Conservation (phyloP, 2,329 filamentous ascomycete species). For the Ascochyta viciae-villosae region DNA sequence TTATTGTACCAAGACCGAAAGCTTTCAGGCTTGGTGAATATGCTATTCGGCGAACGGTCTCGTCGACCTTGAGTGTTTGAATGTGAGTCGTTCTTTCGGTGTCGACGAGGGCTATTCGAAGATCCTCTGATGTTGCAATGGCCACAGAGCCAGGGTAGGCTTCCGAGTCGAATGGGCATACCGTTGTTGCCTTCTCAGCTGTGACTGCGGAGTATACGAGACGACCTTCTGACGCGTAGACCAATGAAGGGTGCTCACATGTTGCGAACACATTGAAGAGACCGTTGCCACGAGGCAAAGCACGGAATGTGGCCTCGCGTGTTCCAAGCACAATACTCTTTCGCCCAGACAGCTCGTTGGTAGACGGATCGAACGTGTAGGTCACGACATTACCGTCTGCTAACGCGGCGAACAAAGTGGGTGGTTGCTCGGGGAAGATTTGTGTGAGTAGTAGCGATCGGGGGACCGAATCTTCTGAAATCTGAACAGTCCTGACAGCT, state of each 20-base stretch:
- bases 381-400: slow-evolving; percentile 91
- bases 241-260: slow-evolving; percentile 91
- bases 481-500: slow-evolving; percentile 64
- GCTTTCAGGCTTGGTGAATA: slow-evolving; percentile 81
- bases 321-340: slow-evolving; percentile 88
- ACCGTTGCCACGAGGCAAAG: slow-evolving; percentile 70
- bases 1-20: slow-evolving; percentile 87
- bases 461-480: slow-evolving; percentile 75
- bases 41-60: slow-evolving; percentile 85
- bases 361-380: slow-evolving; percentile 71
- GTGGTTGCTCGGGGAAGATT: slow-evolving; percentile 69
- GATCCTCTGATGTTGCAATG: slow-evolving; percentile 76
- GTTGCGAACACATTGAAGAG: slow-evolving; percentile 88
- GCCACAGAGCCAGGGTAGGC: slow-evolving; percentile 83
- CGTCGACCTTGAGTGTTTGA: slow-evolving; percentile 75
- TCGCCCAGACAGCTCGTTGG: slow-evolving; percentile 71
- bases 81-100: slow-evolving; percentile 88
- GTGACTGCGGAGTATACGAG: slow-evolving; percentile 94
- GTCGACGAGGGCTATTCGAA: slow-evolving; percentile 84
- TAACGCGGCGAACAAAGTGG: slow-evolving; percentile 87
- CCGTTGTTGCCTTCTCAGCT: slow-evolving; percentile 80
- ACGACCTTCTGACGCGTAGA: slow-evolving; percentile 86
- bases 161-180: slow-evolving; percentile 82
- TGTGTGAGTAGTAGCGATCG: slow-evolving; percentile 81
- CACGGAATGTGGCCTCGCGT: slow-evolving; percentile 80